Percentiles rank a stretch among this genome's conserved stretches.
These are phyloP conservation scores for Daldinia caldariorum DNA, from an alignment of 495 filamentous ascomycete genomes.

Conservation along the genomic window DNA sequence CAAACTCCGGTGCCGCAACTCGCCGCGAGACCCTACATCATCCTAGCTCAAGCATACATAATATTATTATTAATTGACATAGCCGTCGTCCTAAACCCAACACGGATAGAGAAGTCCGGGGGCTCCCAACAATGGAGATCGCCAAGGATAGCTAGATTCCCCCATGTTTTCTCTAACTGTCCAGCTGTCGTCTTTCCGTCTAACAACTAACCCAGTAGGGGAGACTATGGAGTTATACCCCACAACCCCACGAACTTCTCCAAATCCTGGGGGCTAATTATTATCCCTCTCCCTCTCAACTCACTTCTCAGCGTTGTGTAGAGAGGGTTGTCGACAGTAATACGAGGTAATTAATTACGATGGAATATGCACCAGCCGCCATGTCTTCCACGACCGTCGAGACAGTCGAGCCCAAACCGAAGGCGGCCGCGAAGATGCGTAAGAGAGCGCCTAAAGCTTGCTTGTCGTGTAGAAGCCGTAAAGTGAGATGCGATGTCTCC, in stretches of 20 bases:
- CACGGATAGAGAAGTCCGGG: conserved; percentile 10
- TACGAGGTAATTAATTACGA: background rate
- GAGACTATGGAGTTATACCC: conserved; percentile 40
- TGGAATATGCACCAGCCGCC: conserved; percentile 33
- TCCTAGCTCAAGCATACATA: background rate
- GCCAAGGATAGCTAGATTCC: conserved; percentile 38
- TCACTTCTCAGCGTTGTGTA: conserved; percentile 10
- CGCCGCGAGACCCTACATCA: conserved; percentile 27
- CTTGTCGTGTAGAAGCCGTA: conserved; percentile 60
- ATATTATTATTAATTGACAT: conserved; percentile 16
- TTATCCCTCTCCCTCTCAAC: conserved; percentile 22
- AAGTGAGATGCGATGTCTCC: conserved; percentile 63
- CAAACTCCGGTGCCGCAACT: conserved; percentile 23
- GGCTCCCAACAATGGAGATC: conserved; percentile 24
- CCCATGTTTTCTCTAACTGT: conserved; percentile 15
- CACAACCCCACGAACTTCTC: conserved; percentile 46
- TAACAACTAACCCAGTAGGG: background rate
- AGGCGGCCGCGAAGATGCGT: conserved; percentile 44
- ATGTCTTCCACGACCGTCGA: conserved; percentile 33
- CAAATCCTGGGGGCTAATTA: conserved; percentile 38
- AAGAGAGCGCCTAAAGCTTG: conserved; percentile 59
- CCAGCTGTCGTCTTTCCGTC: too few species aligned
- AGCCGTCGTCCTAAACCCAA: conserved; percentile 15
- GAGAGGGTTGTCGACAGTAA: conserved; percentile 11
- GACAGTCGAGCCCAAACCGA: conserved; percentile 38